Evolutionary conservation across 2,329 filamentous ascomycete species (phyloP), one percentile per base, ranked within the genome.

Genomic region (Xylaria arbuscula): DNA sequence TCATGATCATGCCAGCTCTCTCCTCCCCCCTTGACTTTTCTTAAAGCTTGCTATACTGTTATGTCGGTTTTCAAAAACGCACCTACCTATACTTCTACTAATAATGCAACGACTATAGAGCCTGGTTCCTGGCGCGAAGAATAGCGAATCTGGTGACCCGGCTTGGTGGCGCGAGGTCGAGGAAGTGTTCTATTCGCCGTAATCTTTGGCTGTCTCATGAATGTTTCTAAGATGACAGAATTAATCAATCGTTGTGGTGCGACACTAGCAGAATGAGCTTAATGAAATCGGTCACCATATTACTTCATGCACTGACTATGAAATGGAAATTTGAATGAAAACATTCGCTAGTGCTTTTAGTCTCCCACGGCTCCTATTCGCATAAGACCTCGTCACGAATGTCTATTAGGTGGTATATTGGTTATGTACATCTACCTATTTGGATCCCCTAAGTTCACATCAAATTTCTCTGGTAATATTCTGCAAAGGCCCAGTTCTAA

Each of bases 121-220:
- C 55, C 76, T 91, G 36, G 86, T 90, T 1, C 83, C 85, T 0
- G 89, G 88, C 0, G 88, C 88, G 1, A 84, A 82, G 73, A 85
- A 84, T 68, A 90, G 88, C 69, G 85, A 87, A 72, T 83, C 85
- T 6, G 89, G 88, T 1, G 84, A 84, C 72, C 86, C 86, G n/a
- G 77, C 84, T 11, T 92, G 90, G 90, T 93, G 90, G 90, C 89
- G 86, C 76, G 85, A 85, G 1, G 77, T 90, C 22, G 89, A 92
- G 77, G 90, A 92, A 80, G 89, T 92, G 2, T 93, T 92, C 76
- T 89, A 90, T 76, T 78, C 81, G 62, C 79, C 86, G 32, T 90
- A 72, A 83, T 54, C 60, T 2, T 34, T 34, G 2, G 5, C 38
- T 28, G 2, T 9, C 17, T 34, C 4, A 13, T 2, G 42, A 59